Conservation (phyloP, 495 filamentous ascomycete genomes). For the Aspergillus panamensis region DNA sequence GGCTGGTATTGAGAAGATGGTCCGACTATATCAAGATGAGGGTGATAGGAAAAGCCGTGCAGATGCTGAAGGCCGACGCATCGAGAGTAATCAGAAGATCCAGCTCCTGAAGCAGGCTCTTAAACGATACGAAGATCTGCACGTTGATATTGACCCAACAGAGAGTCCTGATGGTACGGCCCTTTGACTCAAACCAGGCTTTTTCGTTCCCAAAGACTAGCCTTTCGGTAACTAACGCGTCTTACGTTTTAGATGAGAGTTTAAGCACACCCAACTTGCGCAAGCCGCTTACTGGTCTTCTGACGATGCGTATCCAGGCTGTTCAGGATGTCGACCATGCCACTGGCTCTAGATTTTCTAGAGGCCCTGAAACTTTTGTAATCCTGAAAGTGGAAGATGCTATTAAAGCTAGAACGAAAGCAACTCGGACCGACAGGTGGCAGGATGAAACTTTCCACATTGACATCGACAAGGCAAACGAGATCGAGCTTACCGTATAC, state of each 20-base stretch:
- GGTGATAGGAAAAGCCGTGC: slow-evolving; percentile 93
- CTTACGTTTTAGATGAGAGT: slow-evolving; percentile 71
- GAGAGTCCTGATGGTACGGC: slow-evolving; percentile 80
- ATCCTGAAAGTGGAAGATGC: slow-evolving; percentile 95
- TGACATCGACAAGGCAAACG: slow-evolving; percentile 96
- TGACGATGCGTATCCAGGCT: slow-evolving; percentile 79
- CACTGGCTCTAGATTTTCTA: slow-evolving; percentile 76
- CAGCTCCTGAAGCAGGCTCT: slow-evolving; percentile 91
- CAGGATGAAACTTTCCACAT: slow-evolving; percentile 84
- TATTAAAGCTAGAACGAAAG: slow-evolving; percentile 82
- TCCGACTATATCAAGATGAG: slow-evolving; percentile 94
- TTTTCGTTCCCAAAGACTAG: not conserved
- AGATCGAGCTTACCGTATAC: slow-evolving; percentile 96
- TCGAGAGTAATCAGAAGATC: slow-evolving; percentile 98
- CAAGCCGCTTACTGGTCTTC: slow-evolving; percentile 85
- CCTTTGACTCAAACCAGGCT: not conserved
- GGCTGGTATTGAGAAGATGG: slow-evolving; percentile 99
- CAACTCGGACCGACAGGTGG: slow-evolving; percentile 85
- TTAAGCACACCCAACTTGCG: slow-evolving; percentile 91
- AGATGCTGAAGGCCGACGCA: slow-evolving; percentile 81
- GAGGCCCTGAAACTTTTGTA: slow-evolving; percentile 91
- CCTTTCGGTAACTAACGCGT: slow-evolving; percentile 3
- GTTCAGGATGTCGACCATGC: slow-evolving; percentile 96
- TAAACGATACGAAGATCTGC: slow-evolving; percentile 95
- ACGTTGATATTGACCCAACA: slow-evolving; percentile 83